Evolutionary conservation across 2,329 filamentous ascomycete genomes (phyloP), one percentile per base, ranked within the genome.

Genomic region (Colletotrichum tabaci): DNA sequence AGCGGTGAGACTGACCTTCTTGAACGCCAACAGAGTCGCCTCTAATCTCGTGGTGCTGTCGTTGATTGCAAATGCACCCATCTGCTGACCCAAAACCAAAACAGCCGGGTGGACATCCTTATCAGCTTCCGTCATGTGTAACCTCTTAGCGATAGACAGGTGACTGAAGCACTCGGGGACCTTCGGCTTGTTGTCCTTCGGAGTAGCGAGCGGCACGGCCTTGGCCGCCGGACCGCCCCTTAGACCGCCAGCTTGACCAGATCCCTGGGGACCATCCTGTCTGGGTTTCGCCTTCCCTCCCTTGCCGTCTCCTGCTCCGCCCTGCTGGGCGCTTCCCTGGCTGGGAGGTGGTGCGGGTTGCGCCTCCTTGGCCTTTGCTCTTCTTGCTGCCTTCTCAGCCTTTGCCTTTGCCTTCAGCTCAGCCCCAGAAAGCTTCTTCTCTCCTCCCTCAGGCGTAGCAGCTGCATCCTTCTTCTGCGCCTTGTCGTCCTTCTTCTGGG

Each of bases 11-110:
- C 76, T 21, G 81, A 95, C 94, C 85, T 92, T 91, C 81, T 97
- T 97, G 80, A 99, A 97, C 2, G 94, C 95, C 74, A 96, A 84
- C 56, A 99, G 85, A 76, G 95, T 98, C 42, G 94, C 93, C 74
- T 98, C 92, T 77, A 97, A 92, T 74, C 96, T 89, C 55, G 94
- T 93, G 80, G 93, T 97, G 79, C 94, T 97, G 75, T 97, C 96
- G 77, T 93, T 95, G 71, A 99, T 91, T 47, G 91, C 89, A 82
- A 98, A 98, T 72, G 91, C 92, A 76, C 92, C 93, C 88, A 98
- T 95, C 82, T 98, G 94, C 80, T 98, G 89, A 10, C 96, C 96
- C 57, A 98, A 85, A 1, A 93, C 91, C 74, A 98, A 85, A 2
- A 99, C 91, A 1, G 93, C 91, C 3, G 95, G 95, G 80, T 98